A percentile compares a stretch with the other conserved stretches of the same genome.
These are phyloP conservation scores for Talaromyces sp. DNA, from an alignment of 2,329 filamentous ascomycete genomes.

Conservation along the genomic window DNA sequence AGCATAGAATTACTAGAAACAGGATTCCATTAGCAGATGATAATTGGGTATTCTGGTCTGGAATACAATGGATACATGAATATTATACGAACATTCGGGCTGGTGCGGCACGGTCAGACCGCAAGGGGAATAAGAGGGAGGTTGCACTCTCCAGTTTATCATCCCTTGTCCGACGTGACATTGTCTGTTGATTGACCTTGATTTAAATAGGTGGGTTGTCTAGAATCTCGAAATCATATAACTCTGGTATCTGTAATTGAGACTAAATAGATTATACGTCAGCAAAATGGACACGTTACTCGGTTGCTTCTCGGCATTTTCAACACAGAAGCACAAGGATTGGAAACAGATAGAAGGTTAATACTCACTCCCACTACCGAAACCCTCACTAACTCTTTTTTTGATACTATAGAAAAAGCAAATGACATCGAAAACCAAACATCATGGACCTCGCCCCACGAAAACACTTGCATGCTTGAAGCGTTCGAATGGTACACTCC, in stretches of 20 bases:
- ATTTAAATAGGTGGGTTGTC: background rate
- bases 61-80: background rate
- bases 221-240: background rate
- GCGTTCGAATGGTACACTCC: constrained; percentile 72
- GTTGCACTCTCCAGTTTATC: background rate
- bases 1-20: background rate
- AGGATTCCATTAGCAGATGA: background rate
- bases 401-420: constrained; percentile 22
- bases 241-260: too few relatives aligned
- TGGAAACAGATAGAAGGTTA: constrained; percentile 29
- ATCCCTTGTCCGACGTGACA: background rate
- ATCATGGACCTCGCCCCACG: constrained; percentile 33
- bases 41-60: background rate
- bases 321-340: constrained; percentile 19
- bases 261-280: too few relatives aligned
- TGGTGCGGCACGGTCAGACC: constrained; percentile 1
- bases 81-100: background rate
- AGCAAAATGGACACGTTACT: constrained; percentile 11
- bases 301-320: constrained; percentile 15
- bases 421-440: constrained; percentile 26
- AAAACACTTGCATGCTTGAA: constrained; percentile 58
- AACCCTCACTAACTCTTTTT: background rate
- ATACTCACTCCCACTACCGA: background rate
- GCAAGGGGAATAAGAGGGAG: constrained; percentile 6
- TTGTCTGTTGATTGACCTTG: background rate